phyloP scores from a whole-genome alignment of 257 asterid genomes.

The Nicotiana tabacum region DNA sequence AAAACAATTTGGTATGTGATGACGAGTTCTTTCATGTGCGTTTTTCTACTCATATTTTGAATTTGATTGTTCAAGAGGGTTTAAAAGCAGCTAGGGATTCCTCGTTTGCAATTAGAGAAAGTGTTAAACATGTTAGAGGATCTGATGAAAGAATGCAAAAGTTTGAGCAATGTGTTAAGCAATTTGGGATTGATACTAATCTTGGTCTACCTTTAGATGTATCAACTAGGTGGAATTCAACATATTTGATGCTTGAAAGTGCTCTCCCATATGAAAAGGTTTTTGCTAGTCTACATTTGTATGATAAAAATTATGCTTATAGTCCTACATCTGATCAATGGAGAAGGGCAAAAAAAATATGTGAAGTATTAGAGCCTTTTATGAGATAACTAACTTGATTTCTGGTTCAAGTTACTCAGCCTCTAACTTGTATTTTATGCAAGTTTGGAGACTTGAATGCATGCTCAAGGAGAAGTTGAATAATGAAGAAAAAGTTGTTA shows the following conservation, averaged over 20 bases:
- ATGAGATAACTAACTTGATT: conserved; percentile 1
- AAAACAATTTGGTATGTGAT: neutral
- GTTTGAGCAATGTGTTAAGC: neutral
- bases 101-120: neutral
- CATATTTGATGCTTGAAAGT: neutral
- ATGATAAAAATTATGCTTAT: neutral
- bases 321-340: neutral
- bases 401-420: neutral
- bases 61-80: neutral
- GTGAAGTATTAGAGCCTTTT: neutral
- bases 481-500: neutral
- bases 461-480: neutral
- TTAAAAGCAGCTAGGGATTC: neutral
- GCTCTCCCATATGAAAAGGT: neutral
- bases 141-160: neutral
- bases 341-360: neutral
- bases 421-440: neutral
- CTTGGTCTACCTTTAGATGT: neutral
- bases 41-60: neutral
- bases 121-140: neutral
- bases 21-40: neutral
- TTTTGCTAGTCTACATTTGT: neutral
- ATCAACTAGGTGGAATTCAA: neutral
- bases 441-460: neutral
- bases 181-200: neutral